A percentile compares a stretch with the other conserved stretches of the same genome.
Evolutionary conservation across 306 rosid genomes (phyloP).

Genomic region (Geum urbanum): DNA sequence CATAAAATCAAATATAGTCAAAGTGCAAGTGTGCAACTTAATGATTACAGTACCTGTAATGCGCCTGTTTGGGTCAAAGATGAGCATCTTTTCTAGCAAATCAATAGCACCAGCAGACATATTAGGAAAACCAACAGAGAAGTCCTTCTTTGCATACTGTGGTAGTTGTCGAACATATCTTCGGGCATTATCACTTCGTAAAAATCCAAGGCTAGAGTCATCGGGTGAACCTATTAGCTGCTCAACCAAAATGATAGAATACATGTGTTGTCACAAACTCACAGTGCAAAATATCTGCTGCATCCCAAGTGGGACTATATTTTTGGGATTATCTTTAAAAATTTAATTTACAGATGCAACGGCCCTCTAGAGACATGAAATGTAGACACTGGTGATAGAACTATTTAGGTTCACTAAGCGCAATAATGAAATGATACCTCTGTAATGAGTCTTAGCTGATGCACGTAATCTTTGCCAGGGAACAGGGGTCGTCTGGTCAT

Average conservation of each 20-base stretch:
- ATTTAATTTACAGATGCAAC: neutral
- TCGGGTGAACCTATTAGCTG: constrained; percentile 98
- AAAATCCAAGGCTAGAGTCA: constrained; percentile 86
- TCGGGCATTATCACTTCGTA: constrained; percentile 84
- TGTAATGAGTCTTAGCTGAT: constrained; percentile 86
- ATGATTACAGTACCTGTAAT: constrained; percentile 61
- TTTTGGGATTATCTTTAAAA: neutral
- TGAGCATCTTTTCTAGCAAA: constrained; percentile 92
- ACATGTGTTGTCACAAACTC: neutral
- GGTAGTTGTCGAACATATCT: constrained; percentile 86
- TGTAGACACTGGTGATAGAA: neutral
- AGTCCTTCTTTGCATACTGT: constrained; percentile 64
- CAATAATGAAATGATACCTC: constrained; percentile 50
- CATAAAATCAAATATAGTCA: neutral
- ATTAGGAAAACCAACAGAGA: constrained; percentile 59
- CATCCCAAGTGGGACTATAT: neutral
- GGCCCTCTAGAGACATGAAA: neutral
- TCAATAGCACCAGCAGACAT: constrained; percentile 77
- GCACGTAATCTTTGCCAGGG: constrained; percentile 94
- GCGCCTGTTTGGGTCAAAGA: constrained; percentile 89
- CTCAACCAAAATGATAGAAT: constrained; percentile 23
- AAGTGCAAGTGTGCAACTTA: neutral
- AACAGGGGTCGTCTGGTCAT: constrained; percentile 80
- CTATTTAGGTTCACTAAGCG: neutral
- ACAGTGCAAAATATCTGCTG: neutral